These are phyloP conservation scores for Thalassiosira profunda DNA, from an alignment of 108 stramenopile species.

Conservation along the genomic window DNA sequence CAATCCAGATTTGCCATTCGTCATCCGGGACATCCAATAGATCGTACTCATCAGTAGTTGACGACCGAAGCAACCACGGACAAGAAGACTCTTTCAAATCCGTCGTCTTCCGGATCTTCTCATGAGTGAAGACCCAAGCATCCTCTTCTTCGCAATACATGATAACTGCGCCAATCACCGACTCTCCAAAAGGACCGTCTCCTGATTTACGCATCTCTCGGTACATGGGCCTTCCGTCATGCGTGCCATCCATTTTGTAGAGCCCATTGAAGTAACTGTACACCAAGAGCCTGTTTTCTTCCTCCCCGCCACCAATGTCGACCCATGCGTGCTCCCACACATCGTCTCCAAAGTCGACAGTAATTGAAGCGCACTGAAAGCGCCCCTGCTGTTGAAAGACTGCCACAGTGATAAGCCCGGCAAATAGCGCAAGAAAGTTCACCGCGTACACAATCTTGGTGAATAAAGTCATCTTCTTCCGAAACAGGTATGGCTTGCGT, in stretches of 20 bases:
- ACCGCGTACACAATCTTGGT: neutral
- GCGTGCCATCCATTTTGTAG: constrained; percentile 1
- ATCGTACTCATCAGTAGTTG: constrained; percentile 19
- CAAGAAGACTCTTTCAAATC: constrained; percentile 5
- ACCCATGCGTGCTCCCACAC: constrained; percentile 39
- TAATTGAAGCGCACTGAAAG: neutral
- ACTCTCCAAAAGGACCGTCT: constrained; percentile 4
- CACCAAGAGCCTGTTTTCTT: constrained; percentile 26
- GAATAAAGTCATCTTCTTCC: neutral
- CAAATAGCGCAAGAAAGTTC: neutral
- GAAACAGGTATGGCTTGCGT: too few species aligned
- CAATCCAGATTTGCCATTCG: constrained; percentile 35
- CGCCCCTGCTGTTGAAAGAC: too few species aligned
- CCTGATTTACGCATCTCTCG: constrained; percentile 29
- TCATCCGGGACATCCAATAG: constrained; percentile 26
- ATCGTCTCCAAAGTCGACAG: constrained; percentile 32
- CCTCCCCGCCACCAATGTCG: neutral
- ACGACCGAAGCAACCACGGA: constrained; percentile 19
- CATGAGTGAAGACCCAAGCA: constrained; percentile 23
- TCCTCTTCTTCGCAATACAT: constrained; percentile 27
- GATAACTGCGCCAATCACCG: constrained; percentile 28
- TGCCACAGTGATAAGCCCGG: neutral
- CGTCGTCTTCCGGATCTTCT: constrained; percentile 5
- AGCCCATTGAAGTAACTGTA: constrained; percentile 44
- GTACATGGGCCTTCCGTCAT: constrained; percentile 16